Base-by-base conservation (phyloP, 2,329 filamentous ascomycete genomes). In the Colletotrichum plurivorum region DNA sequence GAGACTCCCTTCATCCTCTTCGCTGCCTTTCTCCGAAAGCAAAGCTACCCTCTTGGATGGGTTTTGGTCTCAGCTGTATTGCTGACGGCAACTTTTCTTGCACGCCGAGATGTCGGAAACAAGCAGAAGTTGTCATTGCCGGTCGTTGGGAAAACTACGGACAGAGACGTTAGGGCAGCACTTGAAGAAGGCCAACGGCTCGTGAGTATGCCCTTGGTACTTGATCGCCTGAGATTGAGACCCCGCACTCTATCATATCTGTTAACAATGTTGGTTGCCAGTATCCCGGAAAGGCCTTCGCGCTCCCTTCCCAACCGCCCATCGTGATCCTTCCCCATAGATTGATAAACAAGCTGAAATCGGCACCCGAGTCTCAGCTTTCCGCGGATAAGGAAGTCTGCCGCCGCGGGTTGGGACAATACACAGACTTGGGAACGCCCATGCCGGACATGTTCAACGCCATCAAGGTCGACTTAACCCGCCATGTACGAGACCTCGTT, bases 381-480 rank as follows among this genome's bases (percentile, higher is more conserved):
- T 65, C 63, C 0, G 63, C 63, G 10, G 6, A 60, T 6, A 65
- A 65, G 51, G 63, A 65, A 52, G 63, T 65, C 16, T 53, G 36
- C 3, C 63, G 63, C 4, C 63, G 63, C n/a, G 63, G 63, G 1
- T 8, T 65, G 3, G 63, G 63, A 2, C 55, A 54, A 12, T 65
- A 65, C 39, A 65, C 63, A 4, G 63, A 65, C 16, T 31, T 65
- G 25, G 63, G 63, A 16, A 53, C 46, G 4, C 55, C 54, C 15
- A 59, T 65, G 63, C 54, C 54, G 4, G 63, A 60, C 6, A 39
- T 65, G 36, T 65, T 65, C 20, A 20, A 59, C 41, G 54, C 62
- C 9, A 65, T 65, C 31, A 51, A 65, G 18, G 25, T 65, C 48
- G 55, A 65, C 25, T 54, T 65, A 9, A 65, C 62, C 3, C 62